Conservation (phyloP, 805 yeast genomes). For the Peterozyma xylosa region DNA sequence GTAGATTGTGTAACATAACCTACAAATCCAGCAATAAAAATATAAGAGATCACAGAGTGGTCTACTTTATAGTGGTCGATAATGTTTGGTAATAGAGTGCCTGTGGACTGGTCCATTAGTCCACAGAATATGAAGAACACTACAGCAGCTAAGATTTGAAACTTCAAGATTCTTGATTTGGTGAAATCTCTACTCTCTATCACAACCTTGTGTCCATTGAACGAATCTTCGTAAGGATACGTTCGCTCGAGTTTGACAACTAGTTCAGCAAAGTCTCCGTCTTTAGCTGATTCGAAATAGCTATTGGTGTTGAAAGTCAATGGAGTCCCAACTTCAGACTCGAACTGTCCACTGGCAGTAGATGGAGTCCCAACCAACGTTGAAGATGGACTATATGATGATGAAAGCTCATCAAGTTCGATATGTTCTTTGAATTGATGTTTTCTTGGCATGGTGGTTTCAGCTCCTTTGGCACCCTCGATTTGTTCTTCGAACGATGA, state of each 20-base stretch:
- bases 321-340: slow-evolving; percentile 1
- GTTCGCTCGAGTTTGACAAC: neutral
- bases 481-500: too few species aligned
- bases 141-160: slow-evolving; percentile 35
- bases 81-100: slow-evolving; percentile 50
- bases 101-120: slow-evolving; percentile 52
- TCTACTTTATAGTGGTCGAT: slow-evolving; percentile 38
- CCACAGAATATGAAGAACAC: slow-evolving; percentile 41
- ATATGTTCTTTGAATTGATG: neutral
- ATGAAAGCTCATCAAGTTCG: slow-evolving; percentile 2
- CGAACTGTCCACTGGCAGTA: neutral
- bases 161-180: slow-evolving; percentile 27
- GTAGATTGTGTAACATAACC: slow-evolving; percentile 5
- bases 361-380: slow-evolving; percentile 8
- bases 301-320: too few species aligned
- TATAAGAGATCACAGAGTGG: slow-evolving; percentile 26
- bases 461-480: too few species aligned
- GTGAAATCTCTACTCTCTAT: slow-evolving; percentile 33
- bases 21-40: slow-evolving; percentile 5
- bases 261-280: neutral
- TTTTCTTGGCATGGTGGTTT: too few species aligned
- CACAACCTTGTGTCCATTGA: slow-evolving; percentile 16
- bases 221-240: slow-evolving; percentile 4
- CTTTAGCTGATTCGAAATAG: neutral
- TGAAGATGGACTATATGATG: slow-evolving; percentile 1